Percentiles rank a stretch among this genome's conserved stretches.
Conservation (phyloP, 2,329 filamentous ascomycete genomes). For the Dothideomycetes sp. region DNA sequence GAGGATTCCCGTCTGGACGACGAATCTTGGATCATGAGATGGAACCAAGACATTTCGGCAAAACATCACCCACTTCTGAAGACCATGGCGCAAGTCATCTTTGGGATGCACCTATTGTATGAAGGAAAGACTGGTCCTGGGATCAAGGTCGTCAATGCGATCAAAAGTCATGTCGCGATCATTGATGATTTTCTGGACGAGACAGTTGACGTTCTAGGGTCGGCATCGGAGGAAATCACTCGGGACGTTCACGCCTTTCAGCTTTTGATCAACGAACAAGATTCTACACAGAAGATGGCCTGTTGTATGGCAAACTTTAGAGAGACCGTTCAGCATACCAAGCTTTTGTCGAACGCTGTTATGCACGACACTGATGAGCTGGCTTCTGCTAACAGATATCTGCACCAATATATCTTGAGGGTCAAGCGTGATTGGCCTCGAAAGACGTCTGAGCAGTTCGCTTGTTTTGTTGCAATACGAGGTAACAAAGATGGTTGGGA, state of each 20-base stretch:
- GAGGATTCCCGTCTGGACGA: too few species aligned
- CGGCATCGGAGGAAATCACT: conserved; percentile 73
- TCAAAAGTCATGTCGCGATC: conserved; percentile 88
- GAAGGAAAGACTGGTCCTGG: conserved; percentile 83
- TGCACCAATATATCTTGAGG: conserved; percentile 63
- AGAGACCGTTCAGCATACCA: conserved; percentile 74
- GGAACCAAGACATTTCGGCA: conserved; percentile 67
- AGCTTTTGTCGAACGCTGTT: conserved; percentile 63
- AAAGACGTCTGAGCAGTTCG: conserved; percentile 50
- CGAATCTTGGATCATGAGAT: conserved; percentile 61
- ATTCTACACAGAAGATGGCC: conserved; percentile 72
- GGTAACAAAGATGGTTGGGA: conserved; percentile 89
- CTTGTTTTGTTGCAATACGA: conserved; percentile 82
- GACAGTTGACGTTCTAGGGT: conserved; percentile 72
- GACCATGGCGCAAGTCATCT: conserved; percentile 83
- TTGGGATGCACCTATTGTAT: conserved; percentile 81
- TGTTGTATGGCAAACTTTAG: conserved; percentile 87
- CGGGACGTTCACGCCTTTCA: conserved; percentile 76
- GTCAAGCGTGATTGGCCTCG: conserved; percentile 55
- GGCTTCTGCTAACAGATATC: conserved; percentile 63
- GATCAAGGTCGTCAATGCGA: conserved; percentile 74
- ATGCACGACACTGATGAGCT: conserved; percentile 73
- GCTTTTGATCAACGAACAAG: conserved; percentile 74
- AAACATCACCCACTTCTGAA: conserved; percentile 83
- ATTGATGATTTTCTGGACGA: conserved; percentile 84